phyloP scores from a whole-genome alignment of 306 rosid species.

The Medicago ruthenica region DNA sequence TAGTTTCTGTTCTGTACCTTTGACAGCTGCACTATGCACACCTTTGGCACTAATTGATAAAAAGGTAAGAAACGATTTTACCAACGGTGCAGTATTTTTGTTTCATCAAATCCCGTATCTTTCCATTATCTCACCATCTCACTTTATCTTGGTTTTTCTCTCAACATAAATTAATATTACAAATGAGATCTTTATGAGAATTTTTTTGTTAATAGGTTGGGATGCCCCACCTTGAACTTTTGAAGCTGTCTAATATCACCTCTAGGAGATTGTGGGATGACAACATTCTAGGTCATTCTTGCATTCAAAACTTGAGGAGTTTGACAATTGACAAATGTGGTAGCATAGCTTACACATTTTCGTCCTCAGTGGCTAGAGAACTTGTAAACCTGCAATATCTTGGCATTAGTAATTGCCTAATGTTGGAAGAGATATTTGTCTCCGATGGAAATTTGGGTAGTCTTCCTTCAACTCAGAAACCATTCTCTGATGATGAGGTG shows the following conservation, averaged over 20 bases:
- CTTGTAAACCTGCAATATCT: not conserved
- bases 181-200: not conserved
- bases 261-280: not conserved
- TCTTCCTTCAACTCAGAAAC: not conserved
- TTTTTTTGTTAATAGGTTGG: not conserved
- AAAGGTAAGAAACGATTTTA: not conserved
- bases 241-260: not conserved
- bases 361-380: not conserved
- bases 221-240: not conserved
- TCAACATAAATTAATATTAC: too few relatives aligned
- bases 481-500: not conserved
- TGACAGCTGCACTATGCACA: not conserved
- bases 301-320: not conserved
- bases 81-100: too few relatives aligned
- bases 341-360: not conserved
- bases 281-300: not conserved
- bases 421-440: not conserved
- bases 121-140: not conserved
- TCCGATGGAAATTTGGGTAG: not conserved
- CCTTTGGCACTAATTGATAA: not conserved
- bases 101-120: too few relatives aligned
- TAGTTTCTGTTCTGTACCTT: not conserved
- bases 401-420: not conserved
- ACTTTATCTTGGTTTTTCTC: not conserved
- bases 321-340: not conserved